Base-by-base conservation (phyloP, 2,329 filamentous ascomycete genomes). In the Fusarium kyushuense region DNA sequence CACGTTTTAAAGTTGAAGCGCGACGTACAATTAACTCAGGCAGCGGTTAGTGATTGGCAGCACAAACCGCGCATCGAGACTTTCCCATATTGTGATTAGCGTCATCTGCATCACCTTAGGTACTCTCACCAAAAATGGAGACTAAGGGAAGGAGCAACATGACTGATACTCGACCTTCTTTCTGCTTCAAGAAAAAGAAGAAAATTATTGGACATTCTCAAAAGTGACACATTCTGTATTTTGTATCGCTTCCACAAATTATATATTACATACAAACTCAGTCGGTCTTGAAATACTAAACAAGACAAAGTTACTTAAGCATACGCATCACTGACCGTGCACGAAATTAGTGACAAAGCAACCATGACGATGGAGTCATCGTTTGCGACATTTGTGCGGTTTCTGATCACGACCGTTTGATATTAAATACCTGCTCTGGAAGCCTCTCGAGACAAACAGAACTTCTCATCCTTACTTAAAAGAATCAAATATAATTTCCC, bases 371-470 rank as follows among this genome's bases (percentile, higher is more conserved):
- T 48, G 60, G 16, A 45, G 45, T 62, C 61, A 62, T 53, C 51
- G 56, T 61, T 69, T 77, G 75, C 74, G 76, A 76, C 53, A 77
- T 77, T 78, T 79, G 76, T 79, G 77, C 77, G 71, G 73, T 64
- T 77, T 78, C 74, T 74, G 72, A 71, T 63, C 64, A 67, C 58
- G 48, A 58, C 45, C 29, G 41, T 29, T 62, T 54, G 17, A 17
- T 54, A 36, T 65, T 70, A 64, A 73, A 69, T 65, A 53, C 41
- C 51, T 35, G 35, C 54, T 36, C 17, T 56, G 19, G 45, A 69
- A 70, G 33, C 58, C 25, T 19, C 51, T 54, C 35, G 45, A 45
- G 43, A 30, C 43, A 63, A 45, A 42, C 38, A 70, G 46, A 57
- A 60, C 33, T 32, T 29, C 32, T 63, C 35, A 27, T 43, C 51